Conservation (phyloP, 2,329 filamentous ascomycete genomes). For the Lachnellula subtilissima region DNA sequence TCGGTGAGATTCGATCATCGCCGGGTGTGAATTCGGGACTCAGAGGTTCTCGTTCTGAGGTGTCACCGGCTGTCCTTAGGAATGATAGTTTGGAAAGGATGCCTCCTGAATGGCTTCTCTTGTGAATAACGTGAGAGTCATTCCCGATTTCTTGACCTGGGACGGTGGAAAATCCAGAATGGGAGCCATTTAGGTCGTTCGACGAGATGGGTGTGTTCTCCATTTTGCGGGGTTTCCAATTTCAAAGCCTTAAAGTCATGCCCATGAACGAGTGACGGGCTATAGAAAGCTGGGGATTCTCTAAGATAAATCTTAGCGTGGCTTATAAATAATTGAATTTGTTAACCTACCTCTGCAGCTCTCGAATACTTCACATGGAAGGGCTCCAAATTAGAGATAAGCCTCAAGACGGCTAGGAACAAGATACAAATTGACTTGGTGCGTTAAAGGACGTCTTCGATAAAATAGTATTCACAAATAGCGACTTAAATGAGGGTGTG, state of each 20-base stretch:
- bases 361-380: too few relatives aligned
- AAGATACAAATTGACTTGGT: background rate
- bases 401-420: too few relatives aligned
- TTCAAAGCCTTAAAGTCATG: too few relatives aligned
- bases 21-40: constrained; percentile 30
- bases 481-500: too few relatives aligned
- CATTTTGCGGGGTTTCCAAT: background rate
- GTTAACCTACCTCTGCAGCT: too few relatives aligned
- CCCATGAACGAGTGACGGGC: too few relatives aligned
- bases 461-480: background rate
- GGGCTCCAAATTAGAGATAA: too few relatives aligned
- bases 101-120: constrained; percentile 41
- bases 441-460: background rate
- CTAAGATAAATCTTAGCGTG: too few relatives aligned
- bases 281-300: too few relatives aligned
- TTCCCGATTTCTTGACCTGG: constrained; percentile 1
- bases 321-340: too few relatives aligned
- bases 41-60: constrained; percentile 20
- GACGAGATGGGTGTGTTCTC: background rate
- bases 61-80: constrained; percentile 47
- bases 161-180: background rate
- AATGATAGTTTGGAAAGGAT: constrained; percentile 68
- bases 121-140: constrained; percentile 39
- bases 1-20: constrained; percentile 25
- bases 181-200: background rate